These are phyloP conservation scores for Candida corydali DNA, from an alignment of 805 yeast genomes.

Conservation along the genomic window DNA sequence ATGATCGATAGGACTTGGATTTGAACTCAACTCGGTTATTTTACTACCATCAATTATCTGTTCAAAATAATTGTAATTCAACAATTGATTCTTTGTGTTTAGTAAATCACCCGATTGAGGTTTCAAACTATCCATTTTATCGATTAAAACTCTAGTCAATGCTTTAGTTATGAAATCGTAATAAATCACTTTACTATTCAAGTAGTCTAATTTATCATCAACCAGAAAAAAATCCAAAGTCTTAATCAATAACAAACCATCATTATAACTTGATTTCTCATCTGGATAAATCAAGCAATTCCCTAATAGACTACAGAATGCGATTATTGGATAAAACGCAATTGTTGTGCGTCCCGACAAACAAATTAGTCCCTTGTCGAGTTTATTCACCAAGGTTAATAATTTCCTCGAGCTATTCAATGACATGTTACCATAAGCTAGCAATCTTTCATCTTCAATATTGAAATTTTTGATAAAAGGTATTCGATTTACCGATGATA, in stretches of 20 bases:
- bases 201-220: background rate
- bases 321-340: conserved; percentile 19
- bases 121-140: conserved; percentile 3
- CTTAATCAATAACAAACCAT: conserved; percentile 20
- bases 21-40: conserved; percentile 1
- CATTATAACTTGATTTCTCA: conserved; percentile 13
- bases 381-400: conserved; percentile 14
- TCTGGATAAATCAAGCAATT: conserved; percentile 18
- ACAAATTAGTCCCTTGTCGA: conserved; percentile 12
- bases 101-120: background rate
- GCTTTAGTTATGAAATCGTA: conserved; percentile 19
- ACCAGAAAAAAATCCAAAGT: conserved; percentile 13
- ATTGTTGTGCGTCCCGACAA: conserved; percentile 17
- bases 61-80: background rate
- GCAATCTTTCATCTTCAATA: conserved; percentile 12
- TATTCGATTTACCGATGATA: conserved; percentile 23
- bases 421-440: conserved; percentile 17
- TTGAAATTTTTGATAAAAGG: conserved; percentile 18
- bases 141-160: conserved; percentile 19
- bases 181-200: conserved; percentile 8
- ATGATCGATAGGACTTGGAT: conserved; percentile 1
- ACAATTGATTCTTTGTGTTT: background rate
- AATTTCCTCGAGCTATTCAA: conserved; percentile 26
- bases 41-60: background rate
- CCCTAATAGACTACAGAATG: conserved; percentile 20